phyloP scores from a whole-genome alignment of 2,329 filamentous ascomycete genomes.

The Penicillium vulpinum region DNA sequence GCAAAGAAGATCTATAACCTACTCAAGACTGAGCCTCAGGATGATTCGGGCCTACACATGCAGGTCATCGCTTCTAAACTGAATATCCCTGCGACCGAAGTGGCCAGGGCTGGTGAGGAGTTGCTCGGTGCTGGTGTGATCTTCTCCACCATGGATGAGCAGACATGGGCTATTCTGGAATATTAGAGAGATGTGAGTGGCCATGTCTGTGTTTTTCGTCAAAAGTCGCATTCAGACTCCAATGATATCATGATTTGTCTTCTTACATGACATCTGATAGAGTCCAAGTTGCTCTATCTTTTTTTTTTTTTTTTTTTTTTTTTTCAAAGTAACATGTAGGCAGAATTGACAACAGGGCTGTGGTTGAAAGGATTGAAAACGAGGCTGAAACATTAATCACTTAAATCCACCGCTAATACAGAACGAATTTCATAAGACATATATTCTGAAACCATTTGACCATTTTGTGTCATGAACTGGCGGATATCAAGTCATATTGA shows the following conservation, averaged over 20 bases:
- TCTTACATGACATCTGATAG: not conserved
- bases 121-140: slow-evolving; percentile 71
- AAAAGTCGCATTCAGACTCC: slow-evolving; percentile 12
- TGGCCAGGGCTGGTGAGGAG: slow-evolving; percentile 78
- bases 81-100: slow-evolving; percentile 67
- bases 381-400: not conserved
- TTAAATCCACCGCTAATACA: not conserved
- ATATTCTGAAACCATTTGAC: not conserved
- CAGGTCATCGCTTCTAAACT: slow-evolving; percentile 70
- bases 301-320: not conserved
- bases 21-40: slow-evolving; percentile 66
- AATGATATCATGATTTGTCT: slow-evolving; percentile 30
- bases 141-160: slow-evolving; percentile 89
- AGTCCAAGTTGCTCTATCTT: not conserved
- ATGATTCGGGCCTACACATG: slow-evolving; percentile 80
- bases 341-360: not conserved
- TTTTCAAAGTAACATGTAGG: not conserved
- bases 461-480: not conserved
- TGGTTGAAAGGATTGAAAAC: not conserved
- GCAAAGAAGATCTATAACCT: slow-evolving; percentile 72
- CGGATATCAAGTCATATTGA: not conserved
- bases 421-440: not conserved
- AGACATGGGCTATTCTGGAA: slow-evolving; percentile 86
- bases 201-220: slow-evolving; percentile 32
- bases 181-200: slow-evolving; percentile 13